A percentile compares a stretch with the other conserved stretches of the same genome.
Conservation (phyloP, 495 filamentous ascomycete genomes). For the Hypoxylon fragiforme region DNA sequence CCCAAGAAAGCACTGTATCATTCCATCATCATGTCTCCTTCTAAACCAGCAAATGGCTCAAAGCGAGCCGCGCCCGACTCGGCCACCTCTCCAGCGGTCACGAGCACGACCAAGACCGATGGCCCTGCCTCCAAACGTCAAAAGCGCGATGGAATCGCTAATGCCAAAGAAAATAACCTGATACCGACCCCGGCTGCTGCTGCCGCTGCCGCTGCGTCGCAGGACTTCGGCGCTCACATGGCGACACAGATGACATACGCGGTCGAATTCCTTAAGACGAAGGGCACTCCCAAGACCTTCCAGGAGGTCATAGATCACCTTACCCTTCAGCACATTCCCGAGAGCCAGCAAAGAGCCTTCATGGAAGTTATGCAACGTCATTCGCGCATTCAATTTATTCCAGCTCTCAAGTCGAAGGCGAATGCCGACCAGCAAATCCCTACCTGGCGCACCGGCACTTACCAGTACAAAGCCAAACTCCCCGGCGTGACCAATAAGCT, state of each 20-base stretch:
- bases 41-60: constrained; percentile 23
- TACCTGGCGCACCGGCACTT: constrained; percentile 64
- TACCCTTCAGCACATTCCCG: constrained; percentile 58
- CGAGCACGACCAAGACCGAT: constrained; percentile 24
- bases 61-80: constrained; percentile 31
- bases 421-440: constrained; percentile 39
- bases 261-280: constrained; percentile 80
- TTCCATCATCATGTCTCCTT: constrained; percentile 9
- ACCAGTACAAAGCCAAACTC: constrained; percentile 73
- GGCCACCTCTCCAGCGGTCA: constrained; percentile 5
- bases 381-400: constrained; percentile 71
- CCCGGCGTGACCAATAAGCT: constrained; percentile 75
- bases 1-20: neutral
- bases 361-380: constrained; percentile 58
- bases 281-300: constrained; percentile 70
- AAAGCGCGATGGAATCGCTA: constrained; percentile 31
- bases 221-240: constrained; percentile 77
- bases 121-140: constrained; percentile 33
- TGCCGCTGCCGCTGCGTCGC: constrained; percentile 55
- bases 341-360: constrained; percentile 47
- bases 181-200: constrained; percentile 52
- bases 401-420: constrained; percentile 58
- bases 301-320: constrained; percentile 77
- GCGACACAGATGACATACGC: constrained; percentile 84
- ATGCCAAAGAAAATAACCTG: constrained; percentile 37